Conservation (phyloP, 345 rosid species). For the Salix caprea region DNA sequence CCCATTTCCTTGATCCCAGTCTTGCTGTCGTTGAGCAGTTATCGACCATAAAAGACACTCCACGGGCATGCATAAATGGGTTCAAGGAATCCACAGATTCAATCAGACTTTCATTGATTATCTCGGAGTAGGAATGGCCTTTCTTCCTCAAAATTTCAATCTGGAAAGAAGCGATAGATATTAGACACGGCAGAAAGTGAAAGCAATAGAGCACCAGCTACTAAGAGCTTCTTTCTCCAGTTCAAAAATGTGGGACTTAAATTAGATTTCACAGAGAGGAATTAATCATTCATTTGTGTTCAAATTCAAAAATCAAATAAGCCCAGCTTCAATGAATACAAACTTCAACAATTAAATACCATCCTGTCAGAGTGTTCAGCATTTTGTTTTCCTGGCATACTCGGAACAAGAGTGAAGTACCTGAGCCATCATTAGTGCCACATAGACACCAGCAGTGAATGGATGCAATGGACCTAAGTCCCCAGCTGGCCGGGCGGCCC, state of each 20-base stretch:
- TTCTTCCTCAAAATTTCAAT: constrained; percentile 89
- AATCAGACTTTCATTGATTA: constrained; percentile 86
- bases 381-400: background rate
- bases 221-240: background rate
- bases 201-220: background rate
- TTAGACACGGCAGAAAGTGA: background rate
- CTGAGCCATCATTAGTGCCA: constrained; percentile 98
- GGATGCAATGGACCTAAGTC: constrained; percentile 80
- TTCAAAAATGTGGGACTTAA: background rate
- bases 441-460: constrained; percentile 87
- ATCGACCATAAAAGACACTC: constrained; percentile 94
- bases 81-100: constrained; percentile 90
- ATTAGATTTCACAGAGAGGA: background rate
- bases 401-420: constrained; percentile 19
- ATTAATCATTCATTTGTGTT: background rate
- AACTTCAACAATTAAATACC: background rate
- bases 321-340: background rate
- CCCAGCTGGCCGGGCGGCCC: constrained; percentile 58
- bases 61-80: constrained; percentile 96
- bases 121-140: constrained; percentile 93
- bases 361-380: background rate
- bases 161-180: constrained; percentile 30
- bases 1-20: constrained; percentile 92
- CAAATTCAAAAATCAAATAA: background rate
- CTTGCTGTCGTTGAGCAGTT: constrained; percentile 94